Conservation (phyloP, 441 rosid species). For the Pelargonium myrrhifolium region DNA sequence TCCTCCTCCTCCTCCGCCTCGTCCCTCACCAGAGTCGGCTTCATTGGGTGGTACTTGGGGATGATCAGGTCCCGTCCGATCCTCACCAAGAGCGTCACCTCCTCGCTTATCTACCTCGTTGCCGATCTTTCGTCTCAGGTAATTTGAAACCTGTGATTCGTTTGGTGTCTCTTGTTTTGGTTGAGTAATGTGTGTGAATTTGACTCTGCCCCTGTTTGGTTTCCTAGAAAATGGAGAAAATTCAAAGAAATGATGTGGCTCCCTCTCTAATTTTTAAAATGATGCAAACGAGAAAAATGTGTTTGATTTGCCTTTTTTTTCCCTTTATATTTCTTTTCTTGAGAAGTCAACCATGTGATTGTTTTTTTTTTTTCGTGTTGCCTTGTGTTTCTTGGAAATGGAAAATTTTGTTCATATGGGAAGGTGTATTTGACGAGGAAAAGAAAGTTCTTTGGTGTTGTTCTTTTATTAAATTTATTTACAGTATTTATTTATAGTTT, state of each 20-base stretch:
- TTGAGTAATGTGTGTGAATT: neutral
- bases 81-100: constrained; percentile 62
- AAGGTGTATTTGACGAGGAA: too few species aligned
- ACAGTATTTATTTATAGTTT: too few species aligned
- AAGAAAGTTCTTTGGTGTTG: too few species aligned
- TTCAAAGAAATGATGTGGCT: neutral
- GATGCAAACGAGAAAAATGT: neutral
- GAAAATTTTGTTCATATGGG: too few species aligned
- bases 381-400: too few species aligned
- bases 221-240: neutral
- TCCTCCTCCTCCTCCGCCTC: constrained; percentile 5
- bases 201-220: neutral
- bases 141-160: neutral
- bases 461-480: too few species aligned
- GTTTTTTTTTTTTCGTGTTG: too few species aligned
- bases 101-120: constrained; percentile 55
- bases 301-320: too few species aligned
- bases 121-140: constrained; percentile 95
- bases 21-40: constrained; percentile 29
- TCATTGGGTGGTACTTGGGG: constrained; percentile 73
- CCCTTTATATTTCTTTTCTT: too few species aligned
- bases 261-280: neutral
- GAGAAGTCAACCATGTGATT: too few species aligned
- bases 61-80: constrained; percentile 73
- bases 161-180: neutral